These are phyloP conservation scores for Magnolia officinalis DNA, from an alignment of 164 flowering plant species.

Conservation along the genomic window DNA sequence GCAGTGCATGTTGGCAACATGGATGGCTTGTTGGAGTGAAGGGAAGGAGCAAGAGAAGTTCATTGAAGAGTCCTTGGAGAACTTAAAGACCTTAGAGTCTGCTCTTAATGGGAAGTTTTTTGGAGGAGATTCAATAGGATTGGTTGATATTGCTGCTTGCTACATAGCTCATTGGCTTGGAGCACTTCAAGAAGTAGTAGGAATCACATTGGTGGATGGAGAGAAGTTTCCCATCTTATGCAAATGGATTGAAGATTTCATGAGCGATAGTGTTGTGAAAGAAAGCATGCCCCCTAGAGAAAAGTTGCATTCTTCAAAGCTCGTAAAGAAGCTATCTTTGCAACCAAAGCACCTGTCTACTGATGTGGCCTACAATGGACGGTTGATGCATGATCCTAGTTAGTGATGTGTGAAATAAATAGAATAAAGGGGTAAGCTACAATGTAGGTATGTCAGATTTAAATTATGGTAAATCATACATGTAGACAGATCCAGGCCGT, in stretches of 20 bases:
- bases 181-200: conserved; percentile 25
- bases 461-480: no score
- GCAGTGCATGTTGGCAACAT: conserved; percentile 7
- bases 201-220: conserved; percentile 22
- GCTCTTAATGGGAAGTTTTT: conserved; percentile 42
- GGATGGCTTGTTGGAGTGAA: conserved; percentile 4
- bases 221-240: conserved; percentile 36
- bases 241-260: conserved; percentile 33
- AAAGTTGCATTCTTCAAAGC: conserved; percentile 12
- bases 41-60: conserved; percentile 12
- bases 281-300: conserved; percentile 38
- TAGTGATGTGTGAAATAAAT: neutral
- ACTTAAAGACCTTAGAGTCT: conserved; percentile 29
- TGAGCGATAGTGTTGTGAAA: conserved; percentile 19
- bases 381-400: neutral
- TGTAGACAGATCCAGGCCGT: no score
- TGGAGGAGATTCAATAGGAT: conserved; percentile 42
- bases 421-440: neutral
- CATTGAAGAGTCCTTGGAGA: conserved; percentile 28
- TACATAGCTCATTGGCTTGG: conserved; percentile 28
- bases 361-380: neutral
- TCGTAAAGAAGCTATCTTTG: conserved; percentile 3
- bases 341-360: neutral
- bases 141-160: conserved; percentile 36
- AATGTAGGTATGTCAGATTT: no score